phyloP scores from a whole-genome alignment of 2,329 filamentous ascomycete genomes.

The Fusarium annulatum region DNA sequence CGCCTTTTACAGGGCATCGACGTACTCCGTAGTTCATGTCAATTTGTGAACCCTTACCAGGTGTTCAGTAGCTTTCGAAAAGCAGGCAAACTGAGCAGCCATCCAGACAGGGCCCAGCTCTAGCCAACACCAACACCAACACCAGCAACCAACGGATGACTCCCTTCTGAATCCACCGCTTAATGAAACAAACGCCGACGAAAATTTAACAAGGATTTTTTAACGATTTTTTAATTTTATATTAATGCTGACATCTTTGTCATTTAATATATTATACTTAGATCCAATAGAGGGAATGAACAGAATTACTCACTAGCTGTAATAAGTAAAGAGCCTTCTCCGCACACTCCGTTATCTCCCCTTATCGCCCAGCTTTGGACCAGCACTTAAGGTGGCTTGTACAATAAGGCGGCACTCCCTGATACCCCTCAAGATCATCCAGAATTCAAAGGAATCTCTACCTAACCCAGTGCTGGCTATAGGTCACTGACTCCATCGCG shows the following conservation, averaged over 20 bases:
- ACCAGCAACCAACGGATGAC: neutral
- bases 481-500: neutral
- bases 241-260: too few species aligned
- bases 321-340: neutral
- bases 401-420: neutral
- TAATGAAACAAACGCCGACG: neutral
- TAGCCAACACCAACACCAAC: too few species aligned
- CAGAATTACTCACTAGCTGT: neutral
- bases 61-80: too few species aligned
- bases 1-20: too few species aligned
- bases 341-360: neutral
- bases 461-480: neutral
- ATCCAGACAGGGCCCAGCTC: too few species aligned
- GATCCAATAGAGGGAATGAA: fast-evolving
- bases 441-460: fast-evolving
- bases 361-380: neutral
- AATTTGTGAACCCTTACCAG: too few species aligned
- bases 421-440: neutral
- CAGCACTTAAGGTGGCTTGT: neutral
- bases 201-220: too few species aligned
- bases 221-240: too few species aligned
- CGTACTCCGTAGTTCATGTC: too few species aligned
- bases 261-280: fast-evolving
- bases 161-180: neutral
- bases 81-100: too few species aligned